Evolutionary conservation across 306 rosid genomes (phyloP).

Genomic region (apple (Malus domestica)): ASM211411v1 NC_041793.1:15499001-15499500

Average conservation of each 20-base stretch:
- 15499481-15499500: constrained; percentile 33
- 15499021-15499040: neutral
- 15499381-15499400: constrained; percentile 43
- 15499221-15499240: constrained; percentile 4
- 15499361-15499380: constrained; percentile 26
- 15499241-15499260: constrained; percentile 17
- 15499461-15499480: constrained; percentile 47
- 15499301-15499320: constrained; percentile 55
- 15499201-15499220: neutral
- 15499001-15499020: neutral
- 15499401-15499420: constrained; percentile 73
- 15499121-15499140: neutral
- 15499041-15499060: neutral
- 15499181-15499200: neutral
- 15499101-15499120: neutral
- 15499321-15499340: constrained; percentile 33
- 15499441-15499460: constrained; percentile 58
- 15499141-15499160: neutral
- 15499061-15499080: neutral
- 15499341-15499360: constrained; percentile 41
- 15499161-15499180: neutral
- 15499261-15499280: constrained; percentile 8
- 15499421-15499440: constrained; percentile 38
- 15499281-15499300: constrained; percentile 96
- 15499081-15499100: neutral